Conservation (phyloP, 257 asterid species). For the Hygrophila difformis region DNA sequence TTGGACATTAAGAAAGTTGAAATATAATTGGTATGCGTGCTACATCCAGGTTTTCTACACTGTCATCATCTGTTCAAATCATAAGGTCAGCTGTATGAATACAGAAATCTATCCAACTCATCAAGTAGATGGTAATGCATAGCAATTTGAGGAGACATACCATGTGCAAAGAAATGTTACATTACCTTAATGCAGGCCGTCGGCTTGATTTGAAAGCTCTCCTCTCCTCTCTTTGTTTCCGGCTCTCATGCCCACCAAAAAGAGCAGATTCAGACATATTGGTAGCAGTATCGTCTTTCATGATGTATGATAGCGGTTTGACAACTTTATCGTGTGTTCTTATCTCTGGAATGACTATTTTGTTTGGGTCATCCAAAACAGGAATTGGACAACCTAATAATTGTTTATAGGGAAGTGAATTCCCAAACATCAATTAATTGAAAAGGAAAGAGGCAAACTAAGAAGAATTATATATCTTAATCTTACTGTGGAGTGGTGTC, state of each 20-base stretch:
- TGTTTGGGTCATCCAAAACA: conserved; percentile 52
- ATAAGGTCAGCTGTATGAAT: too few relatives aligned
- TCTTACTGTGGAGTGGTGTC: conserved; percentile 85
- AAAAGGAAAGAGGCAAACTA: background rate
- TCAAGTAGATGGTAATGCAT: too few relatives aligned
- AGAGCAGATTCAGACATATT: conserved; percentile 70
- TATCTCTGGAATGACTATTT: conserved; percentile 51
- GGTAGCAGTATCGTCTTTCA: conserved; percentile 38
- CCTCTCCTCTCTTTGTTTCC: conserved; percentile 84
- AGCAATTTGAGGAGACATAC: too few relatives aligned
- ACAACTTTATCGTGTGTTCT: conserved; percentile 44
- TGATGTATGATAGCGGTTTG: conserved; percentile 50
- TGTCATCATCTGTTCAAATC: too few relatives aligned
- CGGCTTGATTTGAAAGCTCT: conserved; percentile 69
- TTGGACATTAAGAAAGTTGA: too few relatives aligned
- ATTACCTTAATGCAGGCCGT: conserved; percentile 78
- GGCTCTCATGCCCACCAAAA: conserved; percentile 80
- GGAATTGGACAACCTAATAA: conserved; percentile 86
- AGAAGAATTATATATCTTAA: conserved; percentile 3
- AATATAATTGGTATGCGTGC: background rate
- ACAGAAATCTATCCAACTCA: too few relatives aligned
- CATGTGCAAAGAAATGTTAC: conserved; percentile 11
- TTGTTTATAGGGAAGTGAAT: background rate
- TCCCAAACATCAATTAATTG: conserved; percentile 1
- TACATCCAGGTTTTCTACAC: conserved; percentile 9